A percentile compares a stretch with the other conserved stretches of the same genome.
These are phyloP conservation scores for Kodamaea nitidulidarum DNA, from an alignment of 805 yeast genomes.

Conservation along the genomic window DNA sequence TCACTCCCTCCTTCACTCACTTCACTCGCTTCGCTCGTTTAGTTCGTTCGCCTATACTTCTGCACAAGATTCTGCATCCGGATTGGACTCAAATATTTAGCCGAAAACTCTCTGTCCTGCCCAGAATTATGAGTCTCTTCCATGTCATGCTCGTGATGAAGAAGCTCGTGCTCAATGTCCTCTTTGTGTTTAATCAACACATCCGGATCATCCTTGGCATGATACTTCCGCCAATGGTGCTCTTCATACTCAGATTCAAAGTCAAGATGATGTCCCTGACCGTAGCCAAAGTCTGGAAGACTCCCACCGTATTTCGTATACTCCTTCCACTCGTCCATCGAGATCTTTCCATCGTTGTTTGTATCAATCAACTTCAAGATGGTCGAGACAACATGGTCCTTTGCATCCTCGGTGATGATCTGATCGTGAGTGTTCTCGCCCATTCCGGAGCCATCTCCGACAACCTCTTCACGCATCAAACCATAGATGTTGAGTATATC, in stretches of 20 bases:
- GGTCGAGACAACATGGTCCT: constrained; percentile 50
- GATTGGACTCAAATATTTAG: constrained; percentile 27
- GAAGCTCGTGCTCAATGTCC: constrained; percentile 81
- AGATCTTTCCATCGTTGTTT: constrained; percentile 60
- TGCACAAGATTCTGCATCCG: constrained; percentile 28
- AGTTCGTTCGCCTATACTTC: constrained; percentile 21
- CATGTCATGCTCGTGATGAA: constrained; percentile 83
- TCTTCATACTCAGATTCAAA: constrained; percentile 91
- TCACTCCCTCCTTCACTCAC: too few species aligned
- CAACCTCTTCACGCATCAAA: constrained; percentile 59
- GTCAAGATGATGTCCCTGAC: constrained; percentile 92
- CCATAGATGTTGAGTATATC: constrained; percentile 86
- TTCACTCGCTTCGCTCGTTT: too few species aligned
- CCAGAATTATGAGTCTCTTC: constrained; percentile 46
- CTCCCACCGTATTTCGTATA: constrained; percentile 61
- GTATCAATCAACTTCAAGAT: constrained; percentile 62
- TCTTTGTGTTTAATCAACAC: constrained; percentile 78
- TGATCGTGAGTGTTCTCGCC: constrained; percentile 65
- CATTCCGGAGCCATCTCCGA: constrained; percentile 89
- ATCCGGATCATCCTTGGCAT: constrained; percentile 75
- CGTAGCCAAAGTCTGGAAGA: constrained; percentile 89
- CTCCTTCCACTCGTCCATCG: constrained; percentile 64
- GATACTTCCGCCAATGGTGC: constrained; percentile 88
- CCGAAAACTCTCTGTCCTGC: constrained; percentile 27
- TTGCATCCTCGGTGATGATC: constrained; percentile 48